Evolutionary conservation across 495 filamentous ascomycete species (phyloP), one percentile per base, ranked within the genome.

Genomic region (Aeminium ludgeri): DNA sequence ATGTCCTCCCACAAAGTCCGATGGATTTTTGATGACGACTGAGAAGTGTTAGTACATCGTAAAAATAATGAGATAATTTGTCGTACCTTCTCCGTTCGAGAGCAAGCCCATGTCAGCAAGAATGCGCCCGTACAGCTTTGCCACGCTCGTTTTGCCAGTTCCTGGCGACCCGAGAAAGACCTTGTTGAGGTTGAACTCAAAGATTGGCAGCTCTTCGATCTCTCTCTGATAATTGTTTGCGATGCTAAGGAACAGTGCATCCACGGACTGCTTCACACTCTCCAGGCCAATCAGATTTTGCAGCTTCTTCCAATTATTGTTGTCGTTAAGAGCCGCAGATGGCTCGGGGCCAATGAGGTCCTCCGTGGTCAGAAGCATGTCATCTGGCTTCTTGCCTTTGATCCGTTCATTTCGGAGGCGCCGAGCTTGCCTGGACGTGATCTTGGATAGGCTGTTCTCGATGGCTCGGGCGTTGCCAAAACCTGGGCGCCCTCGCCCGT

Each of bases 101-200:
- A 58, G 51, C 0, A 58, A n/a, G 2, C 55, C 55, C 31, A 60
- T 36, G 33, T 58, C 53, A 16, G 49, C 55, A 8, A 60, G 39
- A 7, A 58, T 52, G 3, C 32, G 35, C 0, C 54, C 55, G 43
- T 60, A 87, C 1, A 86, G 53, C 54, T 81, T 81, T 0, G 78
- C 82, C 0, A 87, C 76, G 0, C 77, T 70, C 0, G 81, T 86
- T 50, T 86, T 87, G 0, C 82, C 80, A 0, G 79, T 85, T 1
- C 79, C 80, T 1, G 78, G 80, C 27, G 63, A 66, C 1, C 80
- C 80, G 2, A 80, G 55, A 37, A 85, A 83, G 13, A 83, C 72
- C n/a, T 65, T 60, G 52, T 86, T 84, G 3, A 87, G 64, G 1
- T 63, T 72, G 29, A 69, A 71, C 34, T 74, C 55, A 2, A 82